A percentile compares a stretch with the other conserved stretches of the same genome.
Conservation (phyloP, 495 filamentous ascomycete species). For the Hapsidospora chrysogenum region DNA sequence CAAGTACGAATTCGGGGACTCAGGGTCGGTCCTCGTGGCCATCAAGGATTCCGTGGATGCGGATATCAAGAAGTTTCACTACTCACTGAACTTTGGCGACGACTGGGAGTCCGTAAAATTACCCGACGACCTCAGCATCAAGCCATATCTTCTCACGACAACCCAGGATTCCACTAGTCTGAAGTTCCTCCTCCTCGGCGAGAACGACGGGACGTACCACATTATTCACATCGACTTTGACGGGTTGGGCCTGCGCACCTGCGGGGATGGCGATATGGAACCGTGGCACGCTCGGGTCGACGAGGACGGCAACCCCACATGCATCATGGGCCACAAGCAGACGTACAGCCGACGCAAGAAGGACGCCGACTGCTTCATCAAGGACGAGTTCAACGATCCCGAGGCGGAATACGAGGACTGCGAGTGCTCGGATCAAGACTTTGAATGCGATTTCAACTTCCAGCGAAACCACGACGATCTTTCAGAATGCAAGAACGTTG, state of each 20-base stretch:
- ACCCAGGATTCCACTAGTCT: conserved; percentile 78
- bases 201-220: conserved; percentile 28
- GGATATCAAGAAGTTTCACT: conserved; percentile 38
- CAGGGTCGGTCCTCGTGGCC: conserved; percentile 75
- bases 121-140: conserved; percentile 40
- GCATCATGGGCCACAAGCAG: conserved; percentile 90
- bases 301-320: conserved; percentile 62
- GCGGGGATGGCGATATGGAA: conserved; percentile 67
- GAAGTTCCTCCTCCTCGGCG: conserved; percentile 64
- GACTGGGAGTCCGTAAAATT: conserved; percentile 54
- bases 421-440: conserved; percentile 67
- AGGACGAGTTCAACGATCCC: conserved; percentile 65
- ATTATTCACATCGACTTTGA: conserved; percentile 70
- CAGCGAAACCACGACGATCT: conserved; percentile 28
- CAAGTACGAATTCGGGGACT: conserved; percentile 88
- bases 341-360: conserved; percentile 66
- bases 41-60: conserved; percentile 51
- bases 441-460: conserved; percentile 92
- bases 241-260: conserved; percentile 63
- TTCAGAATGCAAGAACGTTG: conserved; percentile 37
- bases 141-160: conserved; percentile 59
- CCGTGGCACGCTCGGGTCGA: conserved; percentile 72
- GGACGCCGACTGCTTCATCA: conserved; percentile 76
- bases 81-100: conserved; percentile 77
- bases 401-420: conserved; percentile 47